Base-by-base conservation (phyloP, 352 stramenopile species). In the Globisporangium parvum region DNA sequence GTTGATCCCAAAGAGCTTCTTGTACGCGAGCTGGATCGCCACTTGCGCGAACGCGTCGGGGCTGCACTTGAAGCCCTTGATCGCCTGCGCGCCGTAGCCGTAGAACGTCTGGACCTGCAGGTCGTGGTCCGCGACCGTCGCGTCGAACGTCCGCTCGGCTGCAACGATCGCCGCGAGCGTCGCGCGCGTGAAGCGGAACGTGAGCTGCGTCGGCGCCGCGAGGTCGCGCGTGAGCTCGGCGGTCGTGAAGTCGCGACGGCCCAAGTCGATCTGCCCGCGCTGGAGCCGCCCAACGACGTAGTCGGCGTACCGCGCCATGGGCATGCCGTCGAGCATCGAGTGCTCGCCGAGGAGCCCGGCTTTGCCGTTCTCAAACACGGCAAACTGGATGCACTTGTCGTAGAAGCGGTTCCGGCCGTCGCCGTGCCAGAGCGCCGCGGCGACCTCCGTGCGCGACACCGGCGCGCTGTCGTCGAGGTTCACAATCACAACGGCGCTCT, bases 321-420 rank as follows among this genome's bases (percentile, higher is more conserved):
- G 77, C 79, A 90, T 90, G 10, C 85, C 87, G 59, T 96, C 87
- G 6, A 91, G 75, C 87, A 91, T 94, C 50, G 90, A 96, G 69
- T 99, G 96, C 69, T 99, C 95, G 24, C 87, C 92, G 6, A 96
- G 59, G 35, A 98, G 68, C 35, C 95, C 96, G 53, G 89, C 93
- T 70, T 98, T 98, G 50, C 93, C 95, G 73, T 98, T 98, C 44
- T 88, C 77, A 57, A 96, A 97, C 44, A 98, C 89, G 26, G 98
- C 77, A n/a, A 98, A 56, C 73, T 98, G 92, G 58, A 98, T 85
- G 49, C 88, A 96, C 75, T 99, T 99, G 73, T 98, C 96, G 63
- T 97, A 98, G 71, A 95, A 98, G 47, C 95, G 91, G 80, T 98
- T 98, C 62, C 81, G 73, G 47, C 93, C 93, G 57, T 88, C 85